Base-by-base conservation (phyloP, 345 rosid genomes). In the Pelargonium nanum region DNA sequence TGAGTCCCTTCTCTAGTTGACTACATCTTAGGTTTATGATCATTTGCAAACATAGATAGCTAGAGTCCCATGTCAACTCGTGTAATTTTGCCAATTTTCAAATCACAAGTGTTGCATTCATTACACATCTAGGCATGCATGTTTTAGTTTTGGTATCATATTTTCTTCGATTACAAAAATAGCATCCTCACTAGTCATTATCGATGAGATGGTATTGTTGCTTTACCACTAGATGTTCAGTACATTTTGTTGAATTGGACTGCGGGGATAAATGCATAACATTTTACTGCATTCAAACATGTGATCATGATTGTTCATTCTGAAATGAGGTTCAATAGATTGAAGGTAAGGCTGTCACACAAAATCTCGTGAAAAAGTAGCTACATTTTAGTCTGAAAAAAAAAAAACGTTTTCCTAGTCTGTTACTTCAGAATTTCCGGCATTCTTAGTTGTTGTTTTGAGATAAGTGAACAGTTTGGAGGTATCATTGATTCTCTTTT, bases 401-500 rank as follows among this genome's bases (percentile, higher is more conserved):
- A 34, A 56, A 53, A 50, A 64, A 51, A 40, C 60, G 2, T 5
- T 57, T 15, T 8, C 23, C 50, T 22, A 26, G 61, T 59, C 57
- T 19, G 24, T 62, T 59, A 54, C 73, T 66, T 77, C 66, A 69
- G 48, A 40, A 40, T 40, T 65, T 72, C 80, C 74, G 71, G 62
- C 74, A 55, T 67, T 24, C 25, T 62, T 65, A 54, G 24, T 26
- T 45, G 45, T 10, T 5, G 20, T 62, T 69, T 69, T 70, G 44
- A 60, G 71, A 63, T 20, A 20, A 51, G 68, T 74, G 55, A 77
- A 75, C 77, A 65, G 65, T 70, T 51, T 22, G 45, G 74, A 75
- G 77, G 77, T 79, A 73, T 59, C 65, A 79, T 72, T 80, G 75
- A 77, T 75, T 73, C 68, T 77, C 67, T 22, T n/a, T n/a, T 51